Conservation (phyloP, 345 rosid genomes). For the Gossypium mustelinum region DNA sequence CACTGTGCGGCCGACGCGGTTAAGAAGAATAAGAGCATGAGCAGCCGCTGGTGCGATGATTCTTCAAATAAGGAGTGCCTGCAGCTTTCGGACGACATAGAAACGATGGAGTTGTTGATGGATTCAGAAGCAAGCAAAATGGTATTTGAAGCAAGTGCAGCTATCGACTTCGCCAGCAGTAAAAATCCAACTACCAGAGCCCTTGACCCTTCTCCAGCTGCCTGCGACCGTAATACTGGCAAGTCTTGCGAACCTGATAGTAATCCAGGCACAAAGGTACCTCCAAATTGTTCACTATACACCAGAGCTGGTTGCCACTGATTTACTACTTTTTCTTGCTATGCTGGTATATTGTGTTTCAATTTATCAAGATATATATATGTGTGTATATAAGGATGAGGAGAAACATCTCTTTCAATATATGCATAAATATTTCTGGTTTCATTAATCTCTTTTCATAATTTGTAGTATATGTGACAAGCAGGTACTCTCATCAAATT, state of each 20-base stretch:
- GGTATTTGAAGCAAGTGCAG: conserved; percentile 5
- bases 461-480: too few species aligned
- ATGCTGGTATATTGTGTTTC: too few species aligned
- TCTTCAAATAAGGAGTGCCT: background rate
- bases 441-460: too few species aligned
- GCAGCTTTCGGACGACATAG: background rate
- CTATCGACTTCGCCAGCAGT: background rate
- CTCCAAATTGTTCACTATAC: background rate
- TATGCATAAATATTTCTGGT: too few species aligned
- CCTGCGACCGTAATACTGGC: background rate
- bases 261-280: background rate
- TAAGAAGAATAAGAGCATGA: too few species aligned
- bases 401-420: too few species aligned
- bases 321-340: too few species aligned
- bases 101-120: background rate
- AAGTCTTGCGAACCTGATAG: fast-evolving
- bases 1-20: too few species aligned
- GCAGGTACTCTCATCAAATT: too few species aligned
- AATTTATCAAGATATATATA: too few species aligned
- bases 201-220: background rate
- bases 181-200: background rate
- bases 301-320: background rate
- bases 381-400: too few species aligned
- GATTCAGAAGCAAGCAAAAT: background rate
- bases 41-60: background rate